Conservation (phyloP, 768 basidiomycete genomes). For the Suillus subalutaceus region DNA sequence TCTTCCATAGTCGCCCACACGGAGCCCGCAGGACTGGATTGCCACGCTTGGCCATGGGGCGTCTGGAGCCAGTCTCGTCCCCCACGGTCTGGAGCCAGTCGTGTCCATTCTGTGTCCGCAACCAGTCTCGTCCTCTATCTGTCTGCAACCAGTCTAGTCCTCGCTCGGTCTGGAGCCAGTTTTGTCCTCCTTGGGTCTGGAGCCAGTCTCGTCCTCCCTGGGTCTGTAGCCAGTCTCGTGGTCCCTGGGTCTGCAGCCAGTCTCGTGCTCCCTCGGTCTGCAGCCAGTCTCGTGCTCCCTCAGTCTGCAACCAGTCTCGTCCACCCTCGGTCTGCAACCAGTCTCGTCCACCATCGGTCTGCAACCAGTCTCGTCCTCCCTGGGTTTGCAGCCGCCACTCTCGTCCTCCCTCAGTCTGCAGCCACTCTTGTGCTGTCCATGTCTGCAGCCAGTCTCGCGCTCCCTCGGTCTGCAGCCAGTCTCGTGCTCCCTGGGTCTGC, state of each 20-base stretch:
- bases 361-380: too few relatives aligned
- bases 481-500: neutral
- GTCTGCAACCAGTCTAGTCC: too few relatives aligned
- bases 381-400: too few relatives aligned
- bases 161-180: too few relatives aligned
- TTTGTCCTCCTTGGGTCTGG: too few relatives aligned
- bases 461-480: too few relatives aligned
- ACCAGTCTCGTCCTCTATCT: too few relatives aligned
- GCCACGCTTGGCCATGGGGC: neutral
- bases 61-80: neutral
- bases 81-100: too few relatives aligned
- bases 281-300: neutral
- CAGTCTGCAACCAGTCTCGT: neutral
- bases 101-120: too few relatives aligned
- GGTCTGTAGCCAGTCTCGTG: too few relatives aligned
- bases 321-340: neutral
- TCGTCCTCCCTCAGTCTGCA: neutral
- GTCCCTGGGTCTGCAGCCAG: neutral
- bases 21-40: neutral
- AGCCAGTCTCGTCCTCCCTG: too few relatives aligned
- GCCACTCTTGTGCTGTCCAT: neutral
- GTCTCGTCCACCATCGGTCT: too few relatives aligned
- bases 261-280: neutral
- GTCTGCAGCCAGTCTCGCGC: neutral
- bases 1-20: neutral